phyloP scores from a whole-genome alignment of 306 rosid genomes.

The Sechiopsis laciniata region DNA sequence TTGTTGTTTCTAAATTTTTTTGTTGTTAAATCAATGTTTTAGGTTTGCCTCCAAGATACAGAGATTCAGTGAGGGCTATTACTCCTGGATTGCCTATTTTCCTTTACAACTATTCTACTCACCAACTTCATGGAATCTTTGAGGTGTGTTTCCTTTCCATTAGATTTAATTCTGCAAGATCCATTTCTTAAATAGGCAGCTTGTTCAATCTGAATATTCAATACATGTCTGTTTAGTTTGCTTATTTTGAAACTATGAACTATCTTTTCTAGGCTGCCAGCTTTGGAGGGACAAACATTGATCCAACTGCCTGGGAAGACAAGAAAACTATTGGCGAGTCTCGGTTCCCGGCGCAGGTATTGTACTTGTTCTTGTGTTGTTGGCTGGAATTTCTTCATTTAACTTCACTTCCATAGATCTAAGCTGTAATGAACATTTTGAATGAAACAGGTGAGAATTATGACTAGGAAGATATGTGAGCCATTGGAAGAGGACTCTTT shows the following conservation, averaged over 20 bases:
- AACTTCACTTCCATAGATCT: background rate
- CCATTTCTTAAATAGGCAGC: background rate
- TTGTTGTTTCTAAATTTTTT: background rate
- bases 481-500: slow-evolving; percentile 92
- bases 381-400: background rate
- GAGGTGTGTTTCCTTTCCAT: slow-evolving; percentile 46
- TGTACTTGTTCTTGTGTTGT: background rate
- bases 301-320: slow-evolving; percentile 96
- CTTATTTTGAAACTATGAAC: slow-evolving; percentile 4
- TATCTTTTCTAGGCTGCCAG: slow-evolving; percentile 62
- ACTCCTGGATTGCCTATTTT: slow-evolving; percentile 96
- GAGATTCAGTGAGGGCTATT: slow-evolving; percentile 86
- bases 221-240: background rate
- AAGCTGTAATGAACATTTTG: background rate
- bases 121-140: slow-evolving; percentile 96
- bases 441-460: slow-evolving; percentile 51
- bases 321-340: slow-evolving; percentile 82
- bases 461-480: slow-evolving; percentile 73
- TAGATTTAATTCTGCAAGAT: background rate
- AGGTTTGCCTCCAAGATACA: slow-evolving; percentile 91
- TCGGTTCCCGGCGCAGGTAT: slow-evolving; percentile 93
- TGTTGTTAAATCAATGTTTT: slow-evolving; percentile 2
- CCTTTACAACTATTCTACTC: slow-evolving; percentile 84
- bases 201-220: background rate
- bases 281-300: slow-evolving; percentile 91